Evolutionary conservation across 768 basidiomycete species (phyloP), one percentile per base, ranked within the genome.

Genomic region (Tricholoma sp.): DNA sequence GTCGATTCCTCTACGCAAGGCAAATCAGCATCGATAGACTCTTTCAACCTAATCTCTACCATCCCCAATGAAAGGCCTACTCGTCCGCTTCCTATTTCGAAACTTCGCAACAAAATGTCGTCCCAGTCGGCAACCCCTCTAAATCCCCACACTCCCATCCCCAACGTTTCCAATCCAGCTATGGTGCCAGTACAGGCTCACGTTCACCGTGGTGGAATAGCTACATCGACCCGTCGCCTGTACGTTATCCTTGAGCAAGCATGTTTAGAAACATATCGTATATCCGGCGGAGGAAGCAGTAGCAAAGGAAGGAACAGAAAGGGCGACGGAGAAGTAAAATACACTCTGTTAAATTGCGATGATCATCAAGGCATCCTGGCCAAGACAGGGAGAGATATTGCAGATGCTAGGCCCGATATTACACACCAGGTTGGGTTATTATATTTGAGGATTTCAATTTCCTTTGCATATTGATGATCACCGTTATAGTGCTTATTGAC

Each of bases 281-380:
- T 97, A 60, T 85, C 86, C 46, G 79, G 83, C 46, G 79, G 82
- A 22, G 79, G 83, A 49, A 76, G 80, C 53, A 81, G 81, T 47
- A 81, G 81, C 49, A 63, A 81, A 78, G 69, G 81, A 69, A 70
- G 83, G 76, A 66, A 76, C 34, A 69, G 78, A 50, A 81, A 83
- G 59, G 82, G 80, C 57, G 85, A 85, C 57, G 80, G 80, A 22
- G 94, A 96, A 58, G 93, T 91, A 57, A 98, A 98, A 74, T 98
- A 98, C 72, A 94, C 94, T 8, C 76, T 99, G 57, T 73, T 99
- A 63, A 99, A 99, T 73, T 98, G 97, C 71, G 97, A 98, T 69
- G 97, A 98, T 64, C 97, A 98, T 73, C 97, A 99, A 71, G 96
- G 96, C 55, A 97, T 99, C 63, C 79, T 99, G 60, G 96, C 97